Evolutionary conservation across 2,329 filamentous ascomycete genomes (phyloP).

Genomic region (Fusarium drepaniforme): DNA sequence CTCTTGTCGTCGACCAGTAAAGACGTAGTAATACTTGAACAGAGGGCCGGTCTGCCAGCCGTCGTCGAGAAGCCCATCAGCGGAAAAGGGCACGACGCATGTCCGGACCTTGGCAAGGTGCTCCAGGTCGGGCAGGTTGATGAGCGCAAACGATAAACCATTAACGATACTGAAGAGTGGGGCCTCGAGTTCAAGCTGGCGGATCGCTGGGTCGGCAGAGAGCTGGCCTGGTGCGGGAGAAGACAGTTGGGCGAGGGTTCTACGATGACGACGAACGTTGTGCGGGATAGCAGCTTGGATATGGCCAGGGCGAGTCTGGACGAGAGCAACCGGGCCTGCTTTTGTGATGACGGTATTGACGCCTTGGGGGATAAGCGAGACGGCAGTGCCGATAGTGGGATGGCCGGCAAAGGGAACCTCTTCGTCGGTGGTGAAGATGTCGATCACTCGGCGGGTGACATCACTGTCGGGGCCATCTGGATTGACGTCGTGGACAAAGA

Average conservation of each 20-base stretch:
- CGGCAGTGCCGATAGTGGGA: constrained; percentile 69
- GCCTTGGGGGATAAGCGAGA: constrained; percentile 57
- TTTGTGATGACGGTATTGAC: constrained; percentile 64
- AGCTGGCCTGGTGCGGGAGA: constrained; percentile 42
- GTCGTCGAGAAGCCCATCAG: constrained; percentile 58
- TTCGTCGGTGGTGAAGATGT: constrained; percentile 68
- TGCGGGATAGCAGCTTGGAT: constrained; percentile 76
- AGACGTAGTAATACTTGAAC: constrained; percentile 71
- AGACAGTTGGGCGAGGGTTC: constrained; percentile 51
- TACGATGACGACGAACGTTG: constrained; percentile 71
- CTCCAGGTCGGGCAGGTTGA: constrained; percentile 71
- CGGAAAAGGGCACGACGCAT: constrained; percentile 49
- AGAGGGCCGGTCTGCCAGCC: constrained; percentile 68
- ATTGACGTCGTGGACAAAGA: constrained; percentile 66
- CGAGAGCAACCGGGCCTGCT: constrained; percentile 67
- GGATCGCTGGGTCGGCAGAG: constrained; percentile 45
- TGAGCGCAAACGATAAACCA: constrained; percentile 80
- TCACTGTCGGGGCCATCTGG: constrained; percentile 45
- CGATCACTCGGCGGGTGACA: constrained; percentile 57
- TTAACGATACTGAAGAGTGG: constrained; percentile 74
- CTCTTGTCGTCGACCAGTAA: constrained; percentile 47
- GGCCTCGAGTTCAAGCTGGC: constrained; percentile 54
- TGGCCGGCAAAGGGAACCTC: constrained; percentile 74
- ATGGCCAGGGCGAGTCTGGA: constrained; percentile 51
- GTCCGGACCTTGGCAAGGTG: constrained; percentile 61